Percentiles rank a stretch among this genome's conserved stretches.
Evolutionary conservation across 495 filamentous ascomycete genomes (phyloP).

Genomic region (Lasiosphaeriaceae sp.): DNA sequence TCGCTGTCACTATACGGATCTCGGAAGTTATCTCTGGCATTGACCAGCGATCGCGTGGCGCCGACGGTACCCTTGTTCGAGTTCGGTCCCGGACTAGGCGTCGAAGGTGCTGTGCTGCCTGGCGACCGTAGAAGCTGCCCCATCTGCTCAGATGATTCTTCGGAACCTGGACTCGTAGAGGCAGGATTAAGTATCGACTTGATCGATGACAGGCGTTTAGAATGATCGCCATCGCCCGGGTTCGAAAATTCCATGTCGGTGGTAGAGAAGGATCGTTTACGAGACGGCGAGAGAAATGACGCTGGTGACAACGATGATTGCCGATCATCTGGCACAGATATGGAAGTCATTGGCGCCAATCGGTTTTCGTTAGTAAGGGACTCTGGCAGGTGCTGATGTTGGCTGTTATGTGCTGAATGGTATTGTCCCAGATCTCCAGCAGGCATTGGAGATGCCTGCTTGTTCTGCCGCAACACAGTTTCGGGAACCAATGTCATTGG

Average conservation of each 20-base stretch:
- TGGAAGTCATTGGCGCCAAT: constrained; percentile 48
- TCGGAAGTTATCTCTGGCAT: constrained; percentile 30
- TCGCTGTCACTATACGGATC: constrained; percentile 49
- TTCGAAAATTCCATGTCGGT: constrained; percentile 42
- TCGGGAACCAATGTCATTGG: constrained; percentile 46
- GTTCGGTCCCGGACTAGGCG: constrained; percentile 35
- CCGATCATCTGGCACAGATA: constrained; percentile 37
- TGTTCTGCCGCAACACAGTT: constrained; percentile 32
- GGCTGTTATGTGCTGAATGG: constrained; percentile 33
- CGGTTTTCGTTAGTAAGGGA: constrained; percentile 53
- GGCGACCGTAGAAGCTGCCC: constrained; percentile 34
- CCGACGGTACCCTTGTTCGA: constrained; percentile 17
- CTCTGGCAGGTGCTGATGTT: constrained; percentile 32
- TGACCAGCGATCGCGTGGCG: constrained; percentile 24
- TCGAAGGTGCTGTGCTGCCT: constrained; percentile 25
- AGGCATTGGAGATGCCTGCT: constrained; percentile 32
- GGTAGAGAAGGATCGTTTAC: constrained; percentile 66
- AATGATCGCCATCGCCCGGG: constrained; percentile 25
- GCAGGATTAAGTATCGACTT: constrained; percentile 75
- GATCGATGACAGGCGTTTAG: constrained; percentile 70
- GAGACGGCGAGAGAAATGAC: constrained; percentile 48
- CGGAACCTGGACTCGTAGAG: constrained; percentile 16
- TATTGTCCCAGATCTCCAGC: constrained; percentile 42
- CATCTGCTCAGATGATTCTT: constrained; percentile 22
- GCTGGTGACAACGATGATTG: constrained; percentile 50